Evolutionary conservation across 345 rosid genomes (phyloP).

Genomic region (Salix arbutifolia): DNA sequence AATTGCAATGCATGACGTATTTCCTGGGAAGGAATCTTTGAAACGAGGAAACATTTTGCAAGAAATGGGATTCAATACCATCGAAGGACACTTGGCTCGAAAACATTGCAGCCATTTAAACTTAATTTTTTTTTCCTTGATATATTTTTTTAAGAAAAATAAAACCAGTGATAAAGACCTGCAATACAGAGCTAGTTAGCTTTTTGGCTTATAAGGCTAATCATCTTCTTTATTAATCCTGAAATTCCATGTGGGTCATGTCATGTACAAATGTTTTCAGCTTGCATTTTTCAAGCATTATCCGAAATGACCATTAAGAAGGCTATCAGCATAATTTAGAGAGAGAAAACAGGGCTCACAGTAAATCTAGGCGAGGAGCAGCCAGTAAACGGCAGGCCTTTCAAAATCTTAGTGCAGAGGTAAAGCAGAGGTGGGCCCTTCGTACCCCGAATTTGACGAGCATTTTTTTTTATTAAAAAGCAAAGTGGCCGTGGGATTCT

Average conservation of each 20-base stretch:
- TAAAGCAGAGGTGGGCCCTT: conserved; percentile 8
- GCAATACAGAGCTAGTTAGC: not conserved
- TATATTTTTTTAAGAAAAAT: no score
- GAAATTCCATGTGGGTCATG: not conserved
- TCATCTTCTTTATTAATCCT: not conserved
- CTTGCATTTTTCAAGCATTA: not conserved
- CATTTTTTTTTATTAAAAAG: not conserved
- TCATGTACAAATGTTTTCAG: not conserved
- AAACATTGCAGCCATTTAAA: no score
- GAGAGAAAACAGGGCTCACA: no score
- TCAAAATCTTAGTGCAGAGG: not conserved
- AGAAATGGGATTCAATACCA: not conserved
- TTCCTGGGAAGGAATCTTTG: conserved; percentile 8
- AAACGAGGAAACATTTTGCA: conserved; percentile 2
- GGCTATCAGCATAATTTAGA: not conserved
- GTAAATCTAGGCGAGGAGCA: not conserved
- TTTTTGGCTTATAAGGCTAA: not conserved
- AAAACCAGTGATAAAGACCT: no score
- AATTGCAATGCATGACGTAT: not conserved
- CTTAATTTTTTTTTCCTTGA: no score
- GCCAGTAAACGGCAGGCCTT: not conserved
- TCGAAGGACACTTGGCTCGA: not conserved
- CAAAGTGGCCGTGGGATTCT: not conserved
- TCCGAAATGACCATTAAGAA: not conserved
- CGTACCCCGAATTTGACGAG: conserved; percentile 16